These are phyloP conservation scores for Phytophthora ramorum DNA, from an alignment of 352 stramenopile species.

Conservation along the genomic window DNA sequence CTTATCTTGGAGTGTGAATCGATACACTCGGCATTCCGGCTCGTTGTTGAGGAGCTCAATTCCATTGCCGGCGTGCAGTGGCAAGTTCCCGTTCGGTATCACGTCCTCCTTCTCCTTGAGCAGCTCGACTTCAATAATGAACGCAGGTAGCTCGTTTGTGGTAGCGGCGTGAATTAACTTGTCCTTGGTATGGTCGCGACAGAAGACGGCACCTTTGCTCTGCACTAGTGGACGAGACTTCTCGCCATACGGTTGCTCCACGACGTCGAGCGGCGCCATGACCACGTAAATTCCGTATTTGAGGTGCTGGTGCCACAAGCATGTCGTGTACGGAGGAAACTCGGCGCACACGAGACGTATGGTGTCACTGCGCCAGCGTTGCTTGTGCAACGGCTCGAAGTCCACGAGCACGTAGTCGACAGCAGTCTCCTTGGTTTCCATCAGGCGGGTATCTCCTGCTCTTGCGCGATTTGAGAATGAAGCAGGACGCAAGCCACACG, in stretches of 20 bases:
- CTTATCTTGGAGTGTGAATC: slow-evolving; percentile 36
- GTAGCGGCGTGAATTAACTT: slow-evolving; percentile 48
- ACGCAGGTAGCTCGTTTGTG: slow-evolving; percentile 39
- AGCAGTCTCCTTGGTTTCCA: slow-evolving; percentile 1
- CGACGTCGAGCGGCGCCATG: slow-evolving; percentile 40
- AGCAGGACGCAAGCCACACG: not conserved
- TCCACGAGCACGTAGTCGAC: slow-evolving; percentile 53
- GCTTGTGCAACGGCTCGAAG: slow-evolving; percentile 52
- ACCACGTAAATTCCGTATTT: slow-evolving; percentile 59
- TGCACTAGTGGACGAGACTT: slow-evolving; percentile 35
- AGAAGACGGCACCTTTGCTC: slow-evolving; percentile 49
- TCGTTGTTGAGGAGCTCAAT: slow-evolving; percentile 47
- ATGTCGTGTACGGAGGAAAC: slow-evolving; percentile 46
- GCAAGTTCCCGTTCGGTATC: slow-evolving; percentile 24
- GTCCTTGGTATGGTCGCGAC: slow-evolving; percentile 59
- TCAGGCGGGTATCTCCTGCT: slow-evolving; percentile 3
- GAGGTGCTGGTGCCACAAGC: slow-evolving; percentile 56
- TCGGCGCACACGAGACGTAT: slow-evolving; percentile 47
- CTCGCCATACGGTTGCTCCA: slow-evolving; percentile 35
- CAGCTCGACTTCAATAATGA: slow-evolving; percentile 63
- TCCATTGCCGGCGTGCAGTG: slow-evolving; percentile 28
- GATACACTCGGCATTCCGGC: slow-evolving; percentile 53
- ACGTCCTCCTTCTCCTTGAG: slow-evolving; percentile 46
- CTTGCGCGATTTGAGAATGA: slow-evolving; percentile 19
- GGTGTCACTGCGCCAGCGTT: slow-evolving; percentile 47